Percentiles rank a stretch among this genome's conserved stretches.
These are phyloP conservation scores for Nicotiana sylvestris DNA, from an alignment of 257 asterid species.

Conservation along the genomic window DNA sequence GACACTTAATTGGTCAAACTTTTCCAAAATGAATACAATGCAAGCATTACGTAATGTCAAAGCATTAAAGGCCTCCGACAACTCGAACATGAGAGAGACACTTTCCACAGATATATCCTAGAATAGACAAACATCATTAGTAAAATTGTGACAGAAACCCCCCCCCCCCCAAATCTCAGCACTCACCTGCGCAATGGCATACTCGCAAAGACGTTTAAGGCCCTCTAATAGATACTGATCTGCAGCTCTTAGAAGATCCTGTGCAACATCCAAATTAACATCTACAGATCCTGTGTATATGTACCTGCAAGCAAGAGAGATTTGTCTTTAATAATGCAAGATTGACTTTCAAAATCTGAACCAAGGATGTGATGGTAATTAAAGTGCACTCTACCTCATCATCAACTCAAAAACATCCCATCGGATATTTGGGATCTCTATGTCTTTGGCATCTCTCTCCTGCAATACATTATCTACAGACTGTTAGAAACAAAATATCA, in stretches of 20 bases:
- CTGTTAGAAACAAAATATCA: not conserved
- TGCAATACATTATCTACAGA: constrained; percentile 26
- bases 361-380: not conserved
- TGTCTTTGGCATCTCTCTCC: constrained; percentile 98
- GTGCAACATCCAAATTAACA: constrained; percentile 75
- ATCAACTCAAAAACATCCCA: constrained; percentile 97
- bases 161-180: not conserved
- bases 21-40: constrained; percentile 73
- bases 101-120: constrained; percentile 84
- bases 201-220: constrained; percentile 88
- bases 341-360: not conserved
- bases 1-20: constrained; percentile 50
- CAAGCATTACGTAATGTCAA: constrained; percentile 70
- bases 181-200: constrained; percentile 83
- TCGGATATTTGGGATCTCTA: constrained; percentile 91
- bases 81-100: constrained; percentile 81
- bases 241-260: constrained; percentile 92
- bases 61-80: constrained; percentile 93
- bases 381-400: constrained; percentile 65
- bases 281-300: constrained; percentile 90
- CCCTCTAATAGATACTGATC: constrained; percentile 99
- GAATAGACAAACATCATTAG: constrained; percentile 26
- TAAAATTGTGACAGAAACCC: not conserved
- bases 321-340: not conserved
- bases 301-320: constrained; percentile 46